Percentiles rank a stretch among this genome's conserved stretches.
Evolutionary conservation across 257 asterid genomes (phyloP).

Genomic region (Ophiorrhiza pumila): DNA sequence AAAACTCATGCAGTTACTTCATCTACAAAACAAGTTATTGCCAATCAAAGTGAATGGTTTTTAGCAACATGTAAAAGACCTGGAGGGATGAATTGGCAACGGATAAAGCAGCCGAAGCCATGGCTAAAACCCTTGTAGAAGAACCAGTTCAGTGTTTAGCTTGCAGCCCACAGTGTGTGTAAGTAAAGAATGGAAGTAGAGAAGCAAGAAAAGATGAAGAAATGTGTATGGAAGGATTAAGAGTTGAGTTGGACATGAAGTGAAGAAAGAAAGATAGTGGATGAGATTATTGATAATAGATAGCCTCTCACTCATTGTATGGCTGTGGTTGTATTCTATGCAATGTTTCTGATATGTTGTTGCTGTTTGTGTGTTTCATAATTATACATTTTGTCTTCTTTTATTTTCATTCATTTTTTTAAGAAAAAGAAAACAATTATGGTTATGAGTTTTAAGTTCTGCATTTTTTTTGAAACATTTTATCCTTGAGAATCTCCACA

Average conservation of each 20-base stretch:
- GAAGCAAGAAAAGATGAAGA: slow-evolving; percentile 16
- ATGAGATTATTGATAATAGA: slow-evolving; percentile 60
- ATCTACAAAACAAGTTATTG: neutral
- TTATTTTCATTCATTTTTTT: neutral
- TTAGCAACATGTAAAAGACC: slow-evolving; percentile 28
- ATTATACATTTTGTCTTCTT: neutral
- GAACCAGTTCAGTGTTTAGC: neutral
- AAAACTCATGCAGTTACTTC: neutral
- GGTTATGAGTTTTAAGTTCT: no score
- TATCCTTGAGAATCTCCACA: slow-evolving; percentile 22
- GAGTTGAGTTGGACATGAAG: slow-evolving; percentile 21
- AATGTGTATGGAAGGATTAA: slow-evolving; percentile 25
- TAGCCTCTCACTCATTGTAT: slow-evolving; percentile 81
- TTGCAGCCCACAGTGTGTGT: neutral
- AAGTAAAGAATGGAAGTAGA: neutral
- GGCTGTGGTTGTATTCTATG: slow-evolving; percentile 46
- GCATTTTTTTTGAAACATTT: neutral
- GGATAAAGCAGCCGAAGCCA: slow-evolving; percentile 87
- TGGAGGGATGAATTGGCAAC: slow-evolving; percentile 72
- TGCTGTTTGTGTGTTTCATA: slow-evolving; percentile 5
- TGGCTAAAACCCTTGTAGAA: slow-evolving; percentile 1
- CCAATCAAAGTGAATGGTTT: neutral
- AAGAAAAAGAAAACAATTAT: no score
- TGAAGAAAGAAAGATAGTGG: slow-evolving; percentile 38
- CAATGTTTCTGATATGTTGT: slow-evolving; percentile 8